Evolutionary conservation across 139 green algal genomes (phyloP), one percentile per base, ranked within the genome.

Genomic region (Chlamydomonas sphaeroides): DNA sequence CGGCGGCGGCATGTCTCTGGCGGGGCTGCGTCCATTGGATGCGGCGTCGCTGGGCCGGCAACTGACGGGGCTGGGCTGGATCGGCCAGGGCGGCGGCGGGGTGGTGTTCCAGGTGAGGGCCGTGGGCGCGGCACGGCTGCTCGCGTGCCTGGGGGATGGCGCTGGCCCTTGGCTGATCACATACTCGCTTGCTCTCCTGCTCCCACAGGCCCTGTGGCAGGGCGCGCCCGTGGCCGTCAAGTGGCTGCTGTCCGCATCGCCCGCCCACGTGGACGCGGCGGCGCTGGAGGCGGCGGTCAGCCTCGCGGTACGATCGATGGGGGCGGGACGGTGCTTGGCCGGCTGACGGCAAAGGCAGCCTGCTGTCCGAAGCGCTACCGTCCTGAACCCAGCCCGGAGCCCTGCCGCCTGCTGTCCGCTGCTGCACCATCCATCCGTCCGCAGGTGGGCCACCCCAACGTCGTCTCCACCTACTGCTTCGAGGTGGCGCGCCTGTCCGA

Each of bases 51-150:
- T 82, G 41, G 45, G n/a, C 32, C 20, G 75, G 61, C 62, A 82
- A 62, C 59, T 82, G 5, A n/a, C 42, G 11, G 75, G 21, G 33
- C 75, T 82, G 61, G 25, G 62, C 4, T 82, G 61, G 75, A 72
- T 82, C 62, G 75, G 75, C 2, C 75, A 82, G 62, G 75, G 75
- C 59, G 75, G 75, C 61, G 75, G 75, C 8, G 75, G 75, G 3
- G 75, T 42, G 32, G 75, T 82, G 32, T 82, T 82, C 75, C 56
- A 56, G 49, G 49, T 56, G 49, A 2, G 49, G 2, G 49, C 49
- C 18, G 5, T 17, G 18, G 49, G 45, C 45, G 45, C 45, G 45
- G 14, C 8, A 20, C 45, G 14, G 8, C 45, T 51, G 10, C 45
- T 51, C 10, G 45, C 45, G 8, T 8, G 45, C 45, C 14, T 51